Evolutionary conservation across 768 basidiomycete species (phyloP).

Genomic region (Trametes sanguinea): DNA sequence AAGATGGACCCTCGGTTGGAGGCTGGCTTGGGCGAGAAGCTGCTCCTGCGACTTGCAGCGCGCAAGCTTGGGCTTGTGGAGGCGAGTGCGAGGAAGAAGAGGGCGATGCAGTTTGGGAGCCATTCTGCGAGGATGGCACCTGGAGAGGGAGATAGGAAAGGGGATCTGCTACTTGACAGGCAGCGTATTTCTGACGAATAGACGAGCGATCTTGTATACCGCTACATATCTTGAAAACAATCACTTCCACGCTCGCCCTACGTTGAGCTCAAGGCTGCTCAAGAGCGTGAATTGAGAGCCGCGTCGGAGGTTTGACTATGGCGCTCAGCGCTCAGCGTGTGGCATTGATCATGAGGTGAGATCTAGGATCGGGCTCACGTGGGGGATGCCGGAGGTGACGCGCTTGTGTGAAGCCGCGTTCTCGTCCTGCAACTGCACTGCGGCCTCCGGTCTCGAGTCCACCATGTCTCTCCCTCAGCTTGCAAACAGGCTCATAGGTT

Average conservation of each 20-base stretch:
- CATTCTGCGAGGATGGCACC: constrained; percentile 81
- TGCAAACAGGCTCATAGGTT: constrained; percentile 52
- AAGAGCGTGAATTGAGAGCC: too few relatives aligned
- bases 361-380: constrained; percentile 16
- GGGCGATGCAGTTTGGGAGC: constrained; percentile 97
- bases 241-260: too few relatives aligned
- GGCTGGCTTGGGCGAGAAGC: constrained; percentile 88
- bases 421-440: constrained; percentile 7
- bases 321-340: not conserved
- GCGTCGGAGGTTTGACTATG: not conserved
- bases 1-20: constrained; percentile 80
- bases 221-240: too few relatives aligned
- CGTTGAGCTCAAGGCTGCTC: too few relatives aligned
- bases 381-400: constrained; percentile 22
- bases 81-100: constrained; percentile 78
- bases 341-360: not conserved
- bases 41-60: constrained; percentile 73
- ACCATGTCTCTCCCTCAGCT: constrained; percentile 55
- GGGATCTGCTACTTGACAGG: constrained; percentile 40
- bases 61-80: constrained; percentile 71
- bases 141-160: constrained; percentile 53
- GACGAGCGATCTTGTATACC: too few relatives aligned
- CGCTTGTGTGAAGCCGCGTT: not conserved
- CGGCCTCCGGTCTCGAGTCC: constrained; percentile 4
- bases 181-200: not conserved